phyloP scores from a whole-genome alignment of 2,329 filamentous ascomycete species.

The Fulvia fulva region DNA sequence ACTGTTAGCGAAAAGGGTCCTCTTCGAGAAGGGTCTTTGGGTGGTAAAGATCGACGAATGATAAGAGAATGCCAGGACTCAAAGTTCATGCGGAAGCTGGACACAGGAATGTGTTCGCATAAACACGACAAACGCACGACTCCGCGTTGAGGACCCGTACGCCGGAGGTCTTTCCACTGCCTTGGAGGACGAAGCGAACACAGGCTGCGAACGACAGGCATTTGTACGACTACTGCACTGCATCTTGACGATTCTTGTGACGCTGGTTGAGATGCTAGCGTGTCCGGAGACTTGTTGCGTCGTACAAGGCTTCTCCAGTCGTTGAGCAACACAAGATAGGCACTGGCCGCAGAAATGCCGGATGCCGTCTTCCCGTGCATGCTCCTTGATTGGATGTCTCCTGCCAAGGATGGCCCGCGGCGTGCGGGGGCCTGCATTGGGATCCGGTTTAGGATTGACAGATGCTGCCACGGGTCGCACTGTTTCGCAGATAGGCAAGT shows the following conservation, averaged over 20 bases:
- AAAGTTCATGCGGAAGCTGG: conserved; percentile 2
- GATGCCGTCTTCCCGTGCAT: conserved; percentile 3
- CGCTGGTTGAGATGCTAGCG: conserved; percentile 15
- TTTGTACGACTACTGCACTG: conserved; percentile 7
- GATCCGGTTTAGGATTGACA: conserved; percentile 5
- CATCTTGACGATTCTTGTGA: conserved; percentile 1
- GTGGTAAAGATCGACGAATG: background rate
- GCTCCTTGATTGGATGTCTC: conserved; percentile 7
- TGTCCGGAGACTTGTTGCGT: conserved; percentile 4
- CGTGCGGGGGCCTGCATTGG: conserved; percentile 4
- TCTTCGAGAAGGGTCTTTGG: background rate
- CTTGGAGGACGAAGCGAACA: background rate
- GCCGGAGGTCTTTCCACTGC: background rate
- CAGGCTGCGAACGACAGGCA: conserved; percentile 9
- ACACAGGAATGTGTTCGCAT: conserved; percentile 2
- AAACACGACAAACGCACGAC: background rate
- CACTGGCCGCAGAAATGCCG: background rate
- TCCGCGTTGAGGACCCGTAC: background rate
- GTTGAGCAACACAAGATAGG: conserved; percentile 8
- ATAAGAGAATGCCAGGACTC: background rate
- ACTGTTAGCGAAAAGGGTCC: background rate
- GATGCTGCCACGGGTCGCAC: conserved; percentile 1
- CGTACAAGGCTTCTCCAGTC: conserved; percentile 5
- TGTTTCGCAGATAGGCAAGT: conserved; percentile 6
- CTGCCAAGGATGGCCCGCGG: conserved; percentile 7